Evolutionary conservation across 129 eudicot species (phyloP), one percentile per base, ranked within the genome.

Genomic region (Centrapalus pauciflorus): DNA sequence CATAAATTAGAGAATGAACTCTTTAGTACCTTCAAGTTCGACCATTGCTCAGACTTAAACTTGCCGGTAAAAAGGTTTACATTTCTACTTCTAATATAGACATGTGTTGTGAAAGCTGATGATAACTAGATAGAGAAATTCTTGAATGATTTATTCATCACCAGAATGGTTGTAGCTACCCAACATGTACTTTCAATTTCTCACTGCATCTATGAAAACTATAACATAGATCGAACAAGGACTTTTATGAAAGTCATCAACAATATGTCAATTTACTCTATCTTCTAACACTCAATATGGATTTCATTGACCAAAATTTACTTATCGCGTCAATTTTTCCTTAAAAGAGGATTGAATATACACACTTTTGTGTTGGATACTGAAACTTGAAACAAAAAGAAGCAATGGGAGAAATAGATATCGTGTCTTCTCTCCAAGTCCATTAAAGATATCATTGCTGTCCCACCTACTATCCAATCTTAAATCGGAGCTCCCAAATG

Each of bases 341-440:
- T n/a, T n/a, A n/a, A n/a, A n/a, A n/a, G n/a, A n/a, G n/a, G n/a
- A n/a, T n/a, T n/a, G n/a, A n/a, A n/a, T n/a, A n/a, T 4, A 17
- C 17, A n/a, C 26, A 8, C 32, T 19, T 23, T 41, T 40, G 37
- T 25, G 32, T 1, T 2, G 60, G 20, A 48, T 32, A 40, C 7
- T 20, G 43, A 29, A 46, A 65, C 58, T 27, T 48, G 28, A 20
- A 41, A 41, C 14, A 57, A n/a, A n/a, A n/a, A n/a, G n/a, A n/a
- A 27, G 14, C 5, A 29, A 60, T 5, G 40, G 4, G 41, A 45
- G 9, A 26, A 27, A 28, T 66, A 13, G 0, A 74, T 80, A 94
- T 97, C 99, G 7, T 89, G 99, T 84, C 99, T 89, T 83, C 99
- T 94, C 73, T 94, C 97, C 4, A 94, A 95, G 64, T 89, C 97